These are phyloP conservation scores for Trichoderma gracile DNA, from an alignment of 2,329 filamentous ascomycete genomes.

Conservation along the genomic window DNA sequence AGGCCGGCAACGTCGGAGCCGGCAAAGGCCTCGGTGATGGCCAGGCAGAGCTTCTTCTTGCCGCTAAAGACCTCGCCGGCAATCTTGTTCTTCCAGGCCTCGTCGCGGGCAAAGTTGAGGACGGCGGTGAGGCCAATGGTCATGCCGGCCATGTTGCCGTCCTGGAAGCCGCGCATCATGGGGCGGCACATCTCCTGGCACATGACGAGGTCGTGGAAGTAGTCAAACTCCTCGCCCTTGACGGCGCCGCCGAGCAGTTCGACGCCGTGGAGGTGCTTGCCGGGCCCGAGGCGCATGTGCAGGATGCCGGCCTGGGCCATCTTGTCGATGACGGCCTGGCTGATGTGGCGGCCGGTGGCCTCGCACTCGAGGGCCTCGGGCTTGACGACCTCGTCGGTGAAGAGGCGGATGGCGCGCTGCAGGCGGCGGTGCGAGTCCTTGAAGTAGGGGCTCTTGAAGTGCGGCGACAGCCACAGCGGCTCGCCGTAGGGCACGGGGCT, in stretches of 20 bases:
- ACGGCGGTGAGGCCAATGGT: conserved; percentile 78
- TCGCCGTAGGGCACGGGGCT: conserved; percentile 81
- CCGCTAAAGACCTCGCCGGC: conserved; percentile 73
- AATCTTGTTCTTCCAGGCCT: conserved; percentile 64
- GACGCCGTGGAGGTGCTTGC: conserved; percentile 75
- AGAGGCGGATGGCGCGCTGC: conserved; percentile 69
- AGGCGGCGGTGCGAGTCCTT: conserved; percentile 70
- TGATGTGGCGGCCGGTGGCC: conserved; percentile 69
- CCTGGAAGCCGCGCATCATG: conserved; percentile 78
- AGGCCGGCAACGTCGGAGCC: conserved; percentile 77
- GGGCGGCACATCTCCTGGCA: conserved; percentile 70
- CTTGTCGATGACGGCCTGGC: conserved; percentile 70
- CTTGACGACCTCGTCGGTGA: conserved; percentile 69
- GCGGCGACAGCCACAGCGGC: conserved; percentile 75
- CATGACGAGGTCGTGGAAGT: conserved; percentile 80
- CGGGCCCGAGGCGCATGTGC: conserved; percentile 81
- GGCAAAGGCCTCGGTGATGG: conserved; percentile 86
- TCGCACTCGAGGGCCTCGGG: conserved; percentile 78
- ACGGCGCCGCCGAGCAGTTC: conserved; percentile 68
- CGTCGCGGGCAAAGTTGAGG: conserved; percentile 73
- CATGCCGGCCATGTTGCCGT: conserved; percentile 87
- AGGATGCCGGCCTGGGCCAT: conserved; percentile 75
- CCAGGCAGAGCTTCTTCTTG: conserved; percentile 84
- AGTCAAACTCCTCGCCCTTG: conserved; percentile 80
- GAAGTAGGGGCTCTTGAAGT: conserved; percentile 80